Evolutionary conservation across 257 asterid species (phyloP).

Genomic region (Linaria vulgaris): DNA sequence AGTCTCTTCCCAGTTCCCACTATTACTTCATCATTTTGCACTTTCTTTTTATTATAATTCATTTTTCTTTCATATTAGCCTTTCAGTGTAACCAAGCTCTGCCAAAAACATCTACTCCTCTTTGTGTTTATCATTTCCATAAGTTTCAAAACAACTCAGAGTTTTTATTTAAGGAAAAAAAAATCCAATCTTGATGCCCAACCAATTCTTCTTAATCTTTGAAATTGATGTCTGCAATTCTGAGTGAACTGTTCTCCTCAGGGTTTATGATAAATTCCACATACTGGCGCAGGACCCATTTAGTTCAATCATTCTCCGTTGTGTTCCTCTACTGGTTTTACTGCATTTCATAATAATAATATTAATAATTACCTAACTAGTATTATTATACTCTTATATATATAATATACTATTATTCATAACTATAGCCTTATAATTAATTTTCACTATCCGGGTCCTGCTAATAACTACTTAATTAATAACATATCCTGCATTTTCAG

Average conservation of each 20-base stretch:
- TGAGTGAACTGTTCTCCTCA: constrained; percentile 74
- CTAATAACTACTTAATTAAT: constrained; percentile 10
- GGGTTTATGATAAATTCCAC: constrained; percentile 98
- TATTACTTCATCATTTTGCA: too few species aligned
- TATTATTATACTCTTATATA: too few species aligned
- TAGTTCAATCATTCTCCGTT: constrained; percentile 95
- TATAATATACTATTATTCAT: too few species aligned
- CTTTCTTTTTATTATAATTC: too few species aligned
- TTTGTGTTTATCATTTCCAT: too few species aligned
- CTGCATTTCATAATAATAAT: constrained; percentile 79
- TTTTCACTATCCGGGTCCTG: constrained; percentile 44
- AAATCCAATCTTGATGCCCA: constrained; percentile 44
- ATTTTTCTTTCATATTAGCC: neutral
- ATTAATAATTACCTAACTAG: too few species aligned
- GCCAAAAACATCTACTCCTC: too few species aligned
- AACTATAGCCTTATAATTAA: too few species aligned
- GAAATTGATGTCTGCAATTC: constrained; percentile 91
- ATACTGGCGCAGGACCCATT: constrained; percentile 83
- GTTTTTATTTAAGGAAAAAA: neutral
- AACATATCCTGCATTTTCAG: too few species aligned
- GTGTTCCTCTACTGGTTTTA: constrained; percentile 98
- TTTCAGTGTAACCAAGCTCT: too few species aligned
- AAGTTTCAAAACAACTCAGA: too few species aligned
- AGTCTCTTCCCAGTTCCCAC: too few species aligned
- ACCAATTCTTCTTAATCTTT: constrained; percentile 39